Evolutionary conservation across 108 stramenopile genomes (phyloP).

Genomic region (Cylindrotheca closterium): DNA sequence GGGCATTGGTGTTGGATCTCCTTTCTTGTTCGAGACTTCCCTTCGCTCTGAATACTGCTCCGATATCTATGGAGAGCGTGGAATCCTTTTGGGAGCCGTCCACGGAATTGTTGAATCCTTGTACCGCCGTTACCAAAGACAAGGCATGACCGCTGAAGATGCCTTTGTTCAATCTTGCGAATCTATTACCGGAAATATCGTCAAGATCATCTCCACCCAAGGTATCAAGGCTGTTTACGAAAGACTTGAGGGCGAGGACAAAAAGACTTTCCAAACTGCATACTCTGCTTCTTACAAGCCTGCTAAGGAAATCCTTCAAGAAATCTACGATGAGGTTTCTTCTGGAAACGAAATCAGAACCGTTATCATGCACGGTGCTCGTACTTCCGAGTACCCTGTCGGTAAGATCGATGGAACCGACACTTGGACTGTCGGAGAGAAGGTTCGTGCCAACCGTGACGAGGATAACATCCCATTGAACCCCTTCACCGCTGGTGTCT

Average conservation of each 20-base stretch:
- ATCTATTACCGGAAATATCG: conserved; percentile 97
- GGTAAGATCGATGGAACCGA: conserved; percentile 98
- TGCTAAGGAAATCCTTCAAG: conserved; percentile 97
- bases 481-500: conserved; percentile 98
- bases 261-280: conserved; percentile 90
- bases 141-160: conserved; percentile 95
- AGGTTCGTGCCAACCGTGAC: conserved; percentile 91
- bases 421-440: conserved; percentile 96
- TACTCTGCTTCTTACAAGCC: conserved; percentile 96
- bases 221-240: conserved; percentile 98
- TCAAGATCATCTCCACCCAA: conserved; percentile 93
- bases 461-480: conserved; percentile 97
- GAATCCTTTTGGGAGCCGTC: conserved; percentile 96
- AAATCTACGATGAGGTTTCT: conserved; percentile 97
- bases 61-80: conserved; percentile 98
- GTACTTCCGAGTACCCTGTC: conserved; percentile 89
- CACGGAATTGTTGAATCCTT: conserved; percentile 97
- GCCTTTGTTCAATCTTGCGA: conserved; percentile 93
- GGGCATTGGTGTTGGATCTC: conserved; percentile 95
- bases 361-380: conserved; percentile 96
- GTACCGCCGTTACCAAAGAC: conserved; percentile 93
- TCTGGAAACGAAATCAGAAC: conserved; percentile 97
- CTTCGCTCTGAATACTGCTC: conserved; percentile 94
- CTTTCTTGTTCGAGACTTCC: conserved; percentile 97
- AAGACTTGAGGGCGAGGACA: conserved; percentile 77